Base-by-base conservation (phyloP, 495 filamentous ascomycete genomes). In the Penicillium bialowiezense region DNA sequence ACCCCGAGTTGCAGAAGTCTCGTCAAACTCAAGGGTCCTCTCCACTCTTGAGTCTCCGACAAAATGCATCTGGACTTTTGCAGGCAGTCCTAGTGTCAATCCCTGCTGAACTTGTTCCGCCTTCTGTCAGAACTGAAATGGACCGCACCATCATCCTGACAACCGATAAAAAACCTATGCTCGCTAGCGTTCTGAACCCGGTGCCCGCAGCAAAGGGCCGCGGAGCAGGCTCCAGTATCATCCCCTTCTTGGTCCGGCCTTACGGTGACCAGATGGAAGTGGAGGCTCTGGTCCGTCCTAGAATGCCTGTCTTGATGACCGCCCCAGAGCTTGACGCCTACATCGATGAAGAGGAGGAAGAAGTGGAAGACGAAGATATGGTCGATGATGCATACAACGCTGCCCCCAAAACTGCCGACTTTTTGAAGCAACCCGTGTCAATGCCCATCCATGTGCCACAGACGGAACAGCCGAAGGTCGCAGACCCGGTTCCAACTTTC, bases 151-250 rank as follows among this genome's bases (percentile, higher is more conserved):
- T 89, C 31, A 85, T 95, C 43, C 63, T 95, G 29, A 77, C 71
- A 15, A 68, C 75, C 32, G 75, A 84, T 54, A 84, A 81, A 65
- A 61, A 78, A 20, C 83, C 85, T 9, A 86, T 95, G 78, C 59
- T 90, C 10, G 85, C 90, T 23, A 90, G 88, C 63, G 81, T 90
- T 10, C 68, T 95, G 42, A 87, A 92, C 65, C 88, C 89, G 1
- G 77, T 83, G 45, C 71, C 78, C 12, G 78, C 78, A 29, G 70
- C 73, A 36, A 77, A 77, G 36, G 80, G 82, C 2, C 76, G 76
- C 21, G 74, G 67, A 23, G 74, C 74, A 32, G 77, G 78, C 47
- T 71, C 82, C 12, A 90, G 86, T 56, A 85, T 95, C 39, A 66
- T 97, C 21, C 90, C 90, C 6, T 85, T 92, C 52, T 69, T 95